Base-by-base conservation (phyloP, 2,329 filamentous ascomycete species). In the Penicillium griseofulvum region DNA sequence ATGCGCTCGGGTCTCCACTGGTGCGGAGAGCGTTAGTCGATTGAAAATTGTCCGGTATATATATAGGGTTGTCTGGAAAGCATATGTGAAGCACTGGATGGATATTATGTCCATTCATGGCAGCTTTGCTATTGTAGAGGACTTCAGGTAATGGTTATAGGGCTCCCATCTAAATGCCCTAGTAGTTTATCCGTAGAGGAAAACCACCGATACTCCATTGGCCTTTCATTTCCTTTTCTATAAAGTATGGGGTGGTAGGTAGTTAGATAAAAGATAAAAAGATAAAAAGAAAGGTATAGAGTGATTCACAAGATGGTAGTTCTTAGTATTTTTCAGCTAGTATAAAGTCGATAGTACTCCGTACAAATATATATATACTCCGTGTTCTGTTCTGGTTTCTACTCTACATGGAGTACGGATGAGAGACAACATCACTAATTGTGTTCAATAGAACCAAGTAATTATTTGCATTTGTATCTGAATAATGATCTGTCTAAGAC, bases 1-100 rank as follows among this genome's bases (percentile, higher is more conserved):
- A 53, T 49, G 41, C 43, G 28, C 43, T 53, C 50, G 34, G 50
- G 28, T 48, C 50, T 41, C 50, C 50, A 53, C 50, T 49, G 43
- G 50, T 53, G 50, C 43, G 50, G 50, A 53, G 50, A 53, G 50
- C 41, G 7, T 37, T 29, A 28, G 29, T 19, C n/a, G 24, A 34
- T 51, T 48, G 28, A 4, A 33, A 28, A n/a, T 34, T 26, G 28
- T 22, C 36, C 43, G 11, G 8, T 34, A 19, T 41, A 41, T 41
- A 41, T 16, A 41, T 51, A 37, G 10, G 24, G 24, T n/a, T 1
- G 10, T 4, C 19, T 17, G 17, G 14, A 14, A 34, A 22, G 10
- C 22, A 50, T 16, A 34, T 33, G 5, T 48, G 22, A 24, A 19
- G 16, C 24, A 16, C 34, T 19, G 11, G 37, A 8, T 39, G 8